A percentile compares a stretch with the other conserved stretches of the same genome.
phyloP scores from a whole-genome alignment of 306 rosid genomes.

The Vigna hirtella region DNA sequence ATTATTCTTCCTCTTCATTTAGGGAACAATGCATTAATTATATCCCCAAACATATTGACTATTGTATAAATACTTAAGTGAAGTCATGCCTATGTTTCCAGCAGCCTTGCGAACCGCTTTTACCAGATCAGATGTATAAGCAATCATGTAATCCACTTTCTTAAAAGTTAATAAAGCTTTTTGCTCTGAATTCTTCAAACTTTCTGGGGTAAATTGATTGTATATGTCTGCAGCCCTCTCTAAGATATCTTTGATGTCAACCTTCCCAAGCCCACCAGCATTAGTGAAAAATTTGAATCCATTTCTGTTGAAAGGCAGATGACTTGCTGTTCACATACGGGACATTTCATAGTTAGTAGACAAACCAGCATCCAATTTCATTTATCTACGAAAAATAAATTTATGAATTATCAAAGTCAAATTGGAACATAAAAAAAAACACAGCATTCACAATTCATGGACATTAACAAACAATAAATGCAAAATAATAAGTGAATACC shows the following conservation, averaged over 20 bases:
- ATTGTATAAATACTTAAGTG: slow-evolving; percentile 42
- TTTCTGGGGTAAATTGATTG: slow-evolving; percentile 66
- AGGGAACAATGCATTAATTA: slow-evolving; percentile 22
- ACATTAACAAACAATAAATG: slow-evolving; percentile 15
- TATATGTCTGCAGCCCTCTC: slow-evolving; percentile 86
- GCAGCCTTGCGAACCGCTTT: slow-evolving; percentile 89
- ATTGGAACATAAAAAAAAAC: slow-evolving; percentile 22
- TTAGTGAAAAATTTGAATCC: slow-evolving; percentile 95
- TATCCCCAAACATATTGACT: slow-evolving; percentile 36
- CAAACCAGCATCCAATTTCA: slow-evolving; percentile 18
- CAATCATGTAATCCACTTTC: slow-evolving; percentile 80
- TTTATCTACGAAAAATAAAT: background rate
- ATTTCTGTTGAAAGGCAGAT: slow-evolving; percentile 94
- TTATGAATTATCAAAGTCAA: slow-evolving; percentile 7
- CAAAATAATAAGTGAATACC: slow-evolving; percentile 1
- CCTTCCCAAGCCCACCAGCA: slow-evolving; percentile 92
- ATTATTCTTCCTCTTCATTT: slow-evolving; percentile 27
- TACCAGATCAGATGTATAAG: slow-evolving; percentile 88
- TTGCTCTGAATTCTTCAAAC: slow-evolving; percentile 56
- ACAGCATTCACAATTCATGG: slow-evolving; percentile 6
- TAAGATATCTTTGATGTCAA: slow-evolving; percentile 86
- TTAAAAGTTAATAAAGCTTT: slow-evolving; percentile 60
- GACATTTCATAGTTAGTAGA: slow-evolving; percentile 37
- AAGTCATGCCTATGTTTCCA: slow-evolving; percentile 75
- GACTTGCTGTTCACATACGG: slow-evolving; percentile 80